A percentile compares a stretch with the other conserved stretches of the same genome.
Evolutionary conservation across 306 rosid species (phyloP).

Genomic region (Corylus avellana): DNA sequence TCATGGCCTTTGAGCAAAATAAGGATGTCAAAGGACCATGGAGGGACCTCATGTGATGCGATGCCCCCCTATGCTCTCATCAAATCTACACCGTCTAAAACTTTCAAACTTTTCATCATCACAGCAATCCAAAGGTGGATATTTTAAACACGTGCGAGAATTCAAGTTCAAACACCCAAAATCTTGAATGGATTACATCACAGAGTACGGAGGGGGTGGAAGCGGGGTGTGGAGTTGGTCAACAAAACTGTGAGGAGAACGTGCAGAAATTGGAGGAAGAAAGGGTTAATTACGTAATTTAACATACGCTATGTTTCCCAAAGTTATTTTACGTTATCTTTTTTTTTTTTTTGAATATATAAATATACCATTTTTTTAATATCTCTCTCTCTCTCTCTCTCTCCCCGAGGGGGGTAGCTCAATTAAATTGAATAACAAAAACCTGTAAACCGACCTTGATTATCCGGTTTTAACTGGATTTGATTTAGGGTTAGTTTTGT

Average conservation of each 20-base stretch:
- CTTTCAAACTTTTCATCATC: background rate
- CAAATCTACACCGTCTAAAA: background rate
- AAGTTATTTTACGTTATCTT: background rate
- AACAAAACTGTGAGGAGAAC: background rate
- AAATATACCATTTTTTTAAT: background rate
- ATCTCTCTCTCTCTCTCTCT: too few relatives aligned
- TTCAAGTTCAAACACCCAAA: background rate
- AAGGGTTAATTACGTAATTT: background rate
- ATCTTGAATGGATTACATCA: constrained; percentile 1
- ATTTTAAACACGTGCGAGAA: background rate
- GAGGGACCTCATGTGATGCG: too few relatives aligned
- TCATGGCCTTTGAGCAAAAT: too few relatives aligned
- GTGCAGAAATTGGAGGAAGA: background rate
- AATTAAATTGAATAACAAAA: too few relatives aligned
- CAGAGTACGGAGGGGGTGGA: background rate
- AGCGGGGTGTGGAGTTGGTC: background rate
- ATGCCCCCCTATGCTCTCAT: background rate
- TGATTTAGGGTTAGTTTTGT: too few relatives aligned
- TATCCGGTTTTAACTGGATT: too few relatives aligned
- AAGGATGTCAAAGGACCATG: too few relatives aligned
- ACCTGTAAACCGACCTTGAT: too few relatives aligned
- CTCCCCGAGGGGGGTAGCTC: too few relatives aligned
- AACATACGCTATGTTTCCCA: background rate
- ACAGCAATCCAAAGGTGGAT: background rate
- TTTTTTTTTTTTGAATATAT: background rate